These are phyloP conservation scores for Chytriomyces sp. DNA, from an alignment of 192 early-diverging fungal species.

Conservation along the genomic window DNA sequence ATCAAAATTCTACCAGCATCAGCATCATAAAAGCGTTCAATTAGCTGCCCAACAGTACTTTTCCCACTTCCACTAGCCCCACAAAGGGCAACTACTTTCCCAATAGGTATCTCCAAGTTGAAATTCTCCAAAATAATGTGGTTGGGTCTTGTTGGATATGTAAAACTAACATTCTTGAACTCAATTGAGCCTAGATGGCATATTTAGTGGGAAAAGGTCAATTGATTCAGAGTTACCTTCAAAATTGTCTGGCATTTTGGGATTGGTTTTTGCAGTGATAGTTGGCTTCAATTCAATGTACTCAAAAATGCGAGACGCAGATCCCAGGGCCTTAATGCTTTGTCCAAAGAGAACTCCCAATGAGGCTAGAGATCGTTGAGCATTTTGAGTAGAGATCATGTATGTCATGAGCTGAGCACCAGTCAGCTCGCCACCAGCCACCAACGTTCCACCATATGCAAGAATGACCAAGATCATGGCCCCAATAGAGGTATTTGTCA, in stretches of 20 bases:
- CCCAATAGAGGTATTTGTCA: conserved; percentile 45
- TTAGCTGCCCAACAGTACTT: conserved; percentile 42
- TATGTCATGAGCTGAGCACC: conserved; percentile 46
- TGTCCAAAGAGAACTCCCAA: conserved; percentile 50
- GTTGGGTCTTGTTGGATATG: conserved; percentile 42
- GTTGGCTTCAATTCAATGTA: conserved; percentile 35
- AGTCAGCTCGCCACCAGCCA: conserved; percentile 35
- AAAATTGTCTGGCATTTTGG: conserved; percentile 13
- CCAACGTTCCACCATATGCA: conserved; percentile 40
- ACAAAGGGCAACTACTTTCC: conserved; percentile 42
- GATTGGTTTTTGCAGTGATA: conserved; percentile 16
- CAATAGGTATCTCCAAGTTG: conserved; percentile 31
- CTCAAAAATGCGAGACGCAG: conserved; percentile 44
- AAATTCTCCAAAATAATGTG: conserved; percentile 36
- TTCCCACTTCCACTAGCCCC: conserved; percentile 43
- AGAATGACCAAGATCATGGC: conserved; percentile 46
- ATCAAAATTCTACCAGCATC: conserved; percentile 33
- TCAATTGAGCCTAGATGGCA: conserved; percentile 30
- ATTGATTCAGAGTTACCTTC: conserved; percentile 23
- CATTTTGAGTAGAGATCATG: conserved; percentile 50
- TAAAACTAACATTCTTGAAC: conserved; percentile 42
- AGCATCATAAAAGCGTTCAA: conserved; percentile 48
- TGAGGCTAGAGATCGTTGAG: conserved; percentile 40
- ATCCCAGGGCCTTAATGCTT: conserved; percentile 43
- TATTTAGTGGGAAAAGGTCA: neutral